Evolutionary conservation across 768 basidiomycete species (phyloP).

Genomic region (Lactarius vividus): DNA sequence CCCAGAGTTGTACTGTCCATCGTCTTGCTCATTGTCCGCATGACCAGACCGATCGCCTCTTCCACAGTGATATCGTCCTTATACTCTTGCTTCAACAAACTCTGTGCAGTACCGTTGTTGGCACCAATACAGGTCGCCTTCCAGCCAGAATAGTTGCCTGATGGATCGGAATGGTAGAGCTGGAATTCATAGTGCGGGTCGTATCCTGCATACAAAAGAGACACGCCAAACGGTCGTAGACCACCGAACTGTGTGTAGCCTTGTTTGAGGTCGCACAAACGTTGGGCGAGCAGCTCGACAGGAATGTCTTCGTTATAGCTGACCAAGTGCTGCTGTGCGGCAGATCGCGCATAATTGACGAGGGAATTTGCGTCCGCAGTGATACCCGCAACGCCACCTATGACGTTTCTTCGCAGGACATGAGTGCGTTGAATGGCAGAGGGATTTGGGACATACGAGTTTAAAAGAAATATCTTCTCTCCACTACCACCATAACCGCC

Average conservation of each 20-base stretch:
- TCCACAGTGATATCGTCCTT: conserved; percentile 91
- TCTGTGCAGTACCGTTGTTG: conserved; percentile 95
- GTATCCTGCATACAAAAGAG: conserved; percentile 93
- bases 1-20: conserved; percentile 98
- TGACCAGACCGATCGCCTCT: conserved; percentile 87
- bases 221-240: conserved; percentile 97
- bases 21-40: conserved; percentile 98
- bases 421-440: not conserved
- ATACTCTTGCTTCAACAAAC: conserved; percentile 96
- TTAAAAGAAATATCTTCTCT: conserved; percentile 97
- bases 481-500: conserved; percentile 93
- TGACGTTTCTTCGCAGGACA: conserved; percentile 68
- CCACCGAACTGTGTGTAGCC: conserved; percentile 98
- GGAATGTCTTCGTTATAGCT: conserved; percentile 97
- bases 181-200: conserved; percentile 97
- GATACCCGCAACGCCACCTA: conserved; percentile 92
- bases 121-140: conserved; percentile 99
- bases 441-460: conserved; percentile 58
- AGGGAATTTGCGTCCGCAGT: conserved; percentile 98
- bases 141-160: conserved; percentile 98
- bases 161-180: conserved; percentile 97
- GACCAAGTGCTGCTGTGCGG: conserved; percentile 86
- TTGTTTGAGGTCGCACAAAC: conserved; percentile 96
- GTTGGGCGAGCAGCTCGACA: conserved; percentile 91
- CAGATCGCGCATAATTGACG: conserved; percentile 88